Conservation (phyloP, 2,329 filamentous ascomycete genomes). For the Alternaria tenuissima region DNA sequence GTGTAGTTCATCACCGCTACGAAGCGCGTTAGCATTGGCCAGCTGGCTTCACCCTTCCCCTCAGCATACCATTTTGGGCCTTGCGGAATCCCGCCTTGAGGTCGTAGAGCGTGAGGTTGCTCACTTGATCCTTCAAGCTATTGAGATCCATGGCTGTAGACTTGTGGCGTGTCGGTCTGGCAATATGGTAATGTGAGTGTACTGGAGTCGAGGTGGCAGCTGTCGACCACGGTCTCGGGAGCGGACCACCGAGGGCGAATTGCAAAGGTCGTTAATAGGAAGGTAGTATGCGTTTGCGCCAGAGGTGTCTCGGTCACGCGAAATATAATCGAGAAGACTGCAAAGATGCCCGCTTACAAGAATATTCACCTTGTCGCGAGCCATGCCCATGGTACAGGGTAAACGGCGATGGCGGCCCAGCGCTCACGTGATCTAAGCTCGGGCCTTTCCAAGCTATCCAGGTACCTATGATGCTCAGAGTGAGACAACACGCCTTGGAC, state of each 20-base stretch:
- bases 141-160: constrained; percentile 78
- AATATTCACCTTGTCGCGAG: not conserved
- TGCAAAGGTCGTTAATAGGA: not conserved
- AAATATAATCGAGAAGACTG: not conserved
- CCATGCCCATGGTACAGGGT: not conserved
- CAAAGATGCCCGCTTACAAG: not conserved
- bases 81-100: constrained; percentile 94
- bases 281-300: not conserved
- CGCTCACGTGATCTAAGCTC: constrained; percentile 8
- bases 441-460: not conserved
- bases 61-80: constrained; percentile 86
- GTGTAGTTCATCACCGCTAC: constrained; percentile 97
- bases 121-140: constrained; percentile 84
- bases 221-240: constrained; percentile 18
- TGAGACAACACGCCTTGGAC: not conserved
- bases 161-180: constrained; percentile 11
- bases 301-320: not conserved
- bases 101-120: constrained; percentile 93
- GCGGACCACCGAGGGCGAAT: constrained; percentile 16
- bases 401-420: not conserved
- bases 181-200: constrained; percentile 6
- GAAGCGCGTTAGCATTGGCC: constrained; percentile 36
- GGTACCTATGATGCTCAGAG: not conserved
- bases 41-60: constrained; percentile 19
- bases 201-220: constrained; percentile 15